Conservation (phyloP, 2,329 filamentous ascomycete genomes). For the Pseudogymnoascus sp. region DNA sequence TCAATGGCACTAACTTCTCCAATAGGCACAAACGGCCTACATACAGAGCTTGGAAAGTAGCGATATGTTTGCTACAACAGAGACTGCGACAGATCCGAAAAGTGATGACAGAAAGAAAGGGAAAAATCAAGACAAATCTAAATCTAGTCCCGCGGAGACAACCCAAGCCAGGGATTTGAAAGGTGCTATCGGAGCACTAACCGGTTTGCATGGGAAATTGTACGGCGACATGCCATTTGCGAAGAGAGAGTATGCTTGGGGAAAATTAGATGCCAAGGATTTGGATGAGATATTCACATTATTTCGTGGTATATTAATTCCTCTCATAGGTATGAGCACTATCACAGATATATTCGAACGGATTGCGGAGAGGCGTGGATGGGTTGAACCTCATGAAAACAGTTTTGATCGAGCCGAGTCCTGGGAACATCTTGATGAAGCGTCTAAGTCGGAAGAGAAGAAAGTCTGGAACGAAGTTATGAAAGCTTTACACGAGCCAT, state of each 20-base stretch:
- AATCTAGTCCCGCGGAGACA: constrained; percentile 28
- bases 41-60: constrained; percentile 55
- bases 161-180: constrained; percentile 45
- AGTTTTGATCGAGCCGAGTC: constrained; percentile 22
- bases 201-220: constrained; percentile 58
- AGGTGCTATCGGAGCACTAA: constrained; percentile 44
- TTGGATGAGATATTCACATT: constrained; percentile 54
- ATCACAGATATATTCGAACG: constrained; percentile 69
- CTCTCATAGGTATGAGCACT: constrained; percentile 60
- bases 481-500: constrained; percentile 61
- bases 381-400: constrained; percentile 35
- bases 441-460: constrained; percentile 40
- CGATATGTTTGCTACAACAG: constrained; percentile 49
- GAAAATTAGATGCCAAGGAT: constrained; percentile 61
- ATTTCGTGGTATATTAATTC: constrained; percentile 56
- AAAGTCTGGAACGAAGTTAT: constrained; percentile 69
- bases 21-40: constrained; percentile 54
- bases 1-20: not conserved
- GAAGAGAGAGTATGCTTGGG: constrained; percentile 67
- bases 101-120: constrained; percentile 17
- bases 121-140: constrained; percentile 20
- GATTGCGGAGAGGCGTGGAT: constrained; percentile 53
- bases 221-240: constrained; percentile 63
- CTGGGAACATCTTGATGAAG: constrained; percentile 20
- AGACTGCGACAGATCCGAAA: constrained; percentile 22